A percentile compares a stretch with the other conserved stretches of the same genome.
Evolutionary conservation across 2,329 filamentous ascomycete genomes (phyloP).

Genomic region (Aspergillus ibericus): DNA sequence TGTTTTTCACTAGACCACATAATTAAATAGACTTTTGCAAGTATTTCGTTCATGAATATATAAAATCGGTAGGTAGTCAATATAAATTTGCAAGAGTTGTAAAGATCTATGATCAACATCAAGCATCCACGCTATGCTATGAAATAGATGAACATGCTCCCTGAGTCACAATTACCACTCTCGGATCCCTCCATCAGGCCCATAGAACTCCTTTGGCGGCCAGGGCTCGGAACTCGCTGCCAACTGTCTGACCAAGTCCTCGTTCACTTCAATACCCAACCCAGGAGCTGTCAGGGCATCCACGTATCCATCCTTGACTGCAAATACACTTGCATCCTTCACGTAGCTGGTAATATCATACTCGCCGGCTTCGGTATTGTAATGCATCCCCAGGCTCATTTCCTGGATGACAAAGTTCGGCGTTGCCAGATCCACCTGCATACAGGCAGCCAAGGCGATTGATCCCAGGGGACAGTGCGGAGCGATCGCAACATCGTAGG

Average conservation of each 20-base stretch:
- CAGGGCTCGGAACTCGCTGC: constrained; percentile 62
- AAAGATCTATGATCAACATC: not conserved
- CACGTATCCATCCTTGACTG: constrained; percentile 66
- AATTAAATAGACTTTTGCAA: not conserved
- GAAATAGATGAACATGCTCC: not conserved
- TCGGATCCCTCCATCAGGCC: constrained; percentile 64
- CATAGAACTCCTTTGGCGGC: constrained; percentile 66
- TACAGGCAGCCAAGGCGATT: constrained; percentile 68
- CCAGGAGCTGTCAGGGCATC: constrained; percentile 61
- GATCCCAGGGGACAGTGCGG: constrained; percentile 74
- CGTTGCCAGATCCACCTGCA: constrained; percentile 63
- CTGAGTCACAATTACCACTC: constrained; percentile 58
- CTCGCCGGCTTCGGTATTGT: constrained; percentile 63
- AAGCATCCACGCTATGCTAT: constrained; percentile 12
- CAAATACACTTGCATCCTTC: constrained; percentile 64
- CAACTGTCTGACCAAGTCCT: constrained; percentile 63
- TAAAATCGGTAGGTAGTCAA: not conserved
- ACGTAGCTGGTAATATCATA: constrained; percentile 67
- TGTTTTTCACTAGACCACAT: not conserved
- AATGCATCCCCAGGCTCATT: constrained; percentile 78
- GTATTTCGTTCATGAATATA: not conserved
- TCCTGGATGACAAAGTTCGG: constrained; percentile 73
- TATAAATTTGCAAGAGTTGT: not conserved
- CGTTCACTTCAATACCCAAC: constrained; percentile 70
- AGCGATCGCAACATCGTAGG: constrained; percentile 71